phyloP scores from a whole-genome alignment of 2,329 filamentous ascomycete genomes.

The Fusarium albidum region DNA sequence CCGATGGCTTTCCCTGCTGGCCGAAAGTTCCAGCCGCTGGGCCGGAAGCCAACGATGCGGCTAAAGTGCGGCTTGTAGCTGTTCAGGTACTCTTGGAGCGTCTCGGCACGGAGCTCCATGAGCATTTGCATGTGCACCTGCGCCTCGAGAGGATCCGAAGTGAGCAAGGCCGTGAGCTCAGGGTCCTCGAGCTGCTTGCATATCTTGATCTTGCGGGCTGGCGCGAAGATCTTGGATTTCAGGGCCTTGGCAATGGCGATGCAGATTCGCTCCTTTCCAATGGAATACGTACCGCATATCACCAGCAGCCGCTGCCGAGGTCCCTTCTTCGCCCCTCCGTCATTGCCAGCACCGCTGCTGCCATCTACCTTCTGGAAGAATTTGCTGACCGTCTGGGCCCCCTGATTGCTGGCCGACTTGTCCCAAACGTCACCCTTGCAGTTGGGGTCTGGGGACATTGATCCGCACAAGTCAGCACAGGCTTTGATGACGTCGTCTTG shows the following conservation, averaged over 20 bases:
- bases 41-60: constrained; percentile 88
- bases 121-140: constrained; percentile 98
- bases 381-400: constrained; percentile 57
- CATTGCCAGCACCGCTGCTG: constrained; percentile 40
- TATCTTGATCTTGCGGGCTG: constrained; percentile 82
- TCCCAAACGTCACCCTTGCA: constrained; percentile 58
- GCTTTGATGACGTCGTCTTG: constrained; percentile 88
- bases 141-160: constrained; percentile 79
- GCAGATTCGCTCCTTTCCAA: constrained; percentile 97
- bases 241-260: constrained; percentile 89
- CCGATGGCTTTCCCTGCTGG: constrained; percentile 68
- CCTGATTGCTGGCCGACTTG: constrained; percentile 50
- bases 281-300: constrained; percentile 95
- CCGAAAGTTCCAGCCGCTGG: constrained; percentile 93
- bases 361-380: constrained; percentile 56
- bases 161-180: constrained; percentile 80
- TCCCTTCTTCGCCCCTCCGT: constrained; percentile 37
- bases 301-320: constrained; percentile 75
- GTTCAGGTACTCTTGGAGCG: constrained; percentile 87
- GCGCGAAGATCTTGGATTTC: constrained; percentile 87
- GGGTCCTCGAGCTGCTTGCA: constrained; percentile 86
- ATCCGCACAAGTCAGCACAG: constrained; percentile 88
- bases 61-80: constrained; percentile 83
- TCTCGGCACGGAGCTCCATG: constrained; percentile 92
- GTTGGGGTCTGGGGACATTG: constrained; percentile 71